These are phyloP conservation scores for Wickerhamiella bombiphila DNA, from an alignment of 805 yeast species.

Conservation along the genomic window DNA sequence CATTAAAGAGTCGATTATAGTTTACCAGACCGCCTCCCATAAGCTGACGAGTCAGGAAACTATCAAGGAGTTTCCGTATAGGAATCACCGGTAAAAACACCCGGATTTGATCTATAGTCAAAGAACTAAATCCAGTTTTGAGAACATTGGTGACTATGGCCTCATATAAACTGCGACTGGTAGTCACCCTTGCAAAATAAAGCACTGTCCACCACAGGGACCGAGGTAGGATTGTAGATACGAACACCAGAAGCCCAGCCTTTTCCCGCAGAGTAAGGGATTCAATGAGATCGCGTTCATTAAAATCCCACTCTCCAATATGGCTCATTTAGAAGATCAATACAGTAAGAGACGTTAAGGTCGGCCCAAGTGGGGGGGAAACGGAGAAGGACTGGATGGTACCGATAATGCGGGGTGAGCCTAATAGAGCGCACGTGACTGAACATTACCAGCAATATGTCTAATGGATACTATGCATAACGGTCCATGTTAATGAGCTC, in stretches of 20 bases:
- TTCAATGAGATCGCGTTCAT: background rate
- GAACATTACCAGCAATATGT: no score
- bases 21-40: slow-evolving; percentile 4
- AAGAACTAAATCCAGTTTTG: background rate
- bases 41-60: background rate
- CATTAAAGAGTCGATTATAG: slow-evolving; percentile 10
- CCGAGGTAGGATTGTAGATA: background rate
- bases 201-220: background rate
- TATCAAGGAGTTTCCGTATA: background rate
- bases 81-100: background rate
- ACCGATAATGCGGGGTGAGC: no score
- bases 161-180: background rate
- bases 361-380: no score
- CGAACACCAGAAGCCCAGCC: background rate
- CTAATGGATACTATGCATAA: no score
- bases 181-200: background rate
- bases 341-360: no score
- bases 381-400: no score
- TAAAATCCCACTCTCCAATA: background rate
- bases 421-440: no score
- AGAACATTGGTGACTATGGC: background rate
- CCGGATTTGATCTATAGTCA: background rate
- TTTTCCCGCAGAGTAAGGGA: background rate
- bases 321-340: no score
- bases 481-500: no score